A percentile compares a stretch with the other conserved stretches of the same genome.
Evolutionary conservation across 345 rosid genomes (phyloP).

Genomic region (Sonneratia alba): DNA sequence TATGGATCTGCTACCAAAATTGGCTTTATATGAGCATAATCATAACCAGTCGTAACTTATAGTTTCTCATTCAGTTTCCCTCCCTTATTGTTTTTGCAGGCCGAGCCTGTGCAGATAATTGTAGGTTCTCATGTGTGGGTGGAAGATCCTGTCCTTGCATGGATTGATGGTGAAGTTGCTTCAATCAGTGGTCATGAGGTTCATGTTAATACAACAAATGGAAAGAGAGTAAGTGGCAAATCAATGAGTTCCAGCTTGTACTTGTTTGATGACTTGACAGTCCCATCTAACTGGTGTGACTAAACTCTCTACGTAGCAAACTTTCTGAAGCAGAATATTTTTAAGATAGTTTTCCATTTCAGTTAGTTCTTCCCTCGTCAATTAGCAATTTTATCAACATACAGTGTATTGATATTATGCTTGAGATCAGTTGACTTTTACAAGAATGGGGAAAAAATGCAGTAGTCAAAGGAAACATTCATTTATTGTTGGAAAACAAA

Average conservation of each 20-base stretch:
- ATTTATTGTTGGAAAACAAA: too few species aligned
- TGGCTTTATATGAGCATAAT: neutral
- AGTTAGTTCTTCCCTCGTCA: neutral
- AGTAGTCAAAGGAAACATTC: too few species aligned
- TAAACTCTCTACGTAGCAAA: neutral
- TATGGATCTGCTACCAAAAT: neutral
- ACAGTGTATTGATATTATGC: neutral
- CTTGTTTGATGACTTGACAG: neutral
- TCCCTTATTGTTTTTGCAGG: constrained; percentile 27
- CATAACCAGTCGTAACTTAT: neutral
- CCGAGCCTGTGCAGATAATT: constrained; percentile 51
- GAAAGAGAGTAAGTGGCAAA: constrained; percentile 43
- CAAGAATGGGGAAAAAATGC: neutral
- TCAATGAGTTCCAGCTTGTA: neutral
- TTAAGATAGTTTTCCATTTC: neutral
- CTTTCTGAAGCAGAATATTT: neutral
- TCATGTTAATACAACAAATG: constrained; percentile 39
- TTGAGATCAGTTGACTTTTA: neutral
- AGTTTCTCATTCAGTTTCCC: neutral
- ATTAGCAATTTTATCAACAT: neutral
- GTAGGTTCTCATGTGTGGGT: constrained; percentile 87
- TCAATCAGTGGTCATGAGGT: constrained; percentile 37
- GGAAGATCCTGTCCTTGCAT: constrained; percentile 64
- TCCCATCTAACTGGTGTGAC: neutral
- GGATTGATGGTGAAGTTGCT: constrained; percentile 64